phyloP scores from a whole-genome alignment of 371 early-diverging fungal species.

The Apophysomyces ossiformis region DNA sequence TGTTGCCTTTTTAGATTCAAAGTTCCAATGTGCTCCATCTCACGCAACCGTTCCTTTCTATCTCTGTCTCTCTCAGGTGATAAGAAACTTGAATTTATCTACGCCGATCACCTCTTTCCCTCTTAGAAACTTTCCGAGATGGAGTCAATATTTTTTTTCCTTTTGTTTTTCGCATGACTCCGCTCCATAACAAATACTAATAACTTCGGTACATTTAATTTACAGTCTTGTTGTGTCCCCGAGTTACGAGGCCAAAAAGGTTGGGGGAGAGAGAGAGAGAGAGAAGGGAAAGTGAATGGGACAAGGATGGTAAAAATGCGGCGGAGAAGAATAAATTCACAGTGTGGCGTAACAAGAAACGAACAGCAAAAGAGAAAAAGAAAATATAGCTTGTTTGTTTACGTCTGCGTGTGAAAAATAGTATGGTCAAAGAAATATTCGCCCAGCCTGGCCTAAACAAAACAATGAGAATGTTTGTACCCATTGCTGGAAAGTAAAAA shows the following conservation, averaged over 20 bases:
- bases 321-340: neutral
- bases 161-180: neutral
- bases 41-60: neutral
- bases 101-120: constrained; percentile 3
- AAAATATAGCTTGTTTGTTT: neutral
- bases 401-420: constrained; percentile 1
- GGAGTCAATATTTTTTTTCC: neutral
- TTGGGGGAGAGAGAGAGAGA: too few relatives aligned
- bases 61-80: neutral
- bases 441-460: neutral
- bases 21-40: neutral
- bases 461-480: constrained; percentile 7
- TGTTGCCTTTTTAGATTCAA: too few relatives aligned
- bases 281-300: neutral
- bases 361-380: neutral
- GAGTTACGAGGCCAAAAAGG: neutral
- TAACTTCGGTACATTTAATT: neutral
- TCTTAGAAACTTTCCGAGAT: neutral
- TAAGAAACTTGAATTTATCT: neutral
- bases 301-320: neutral
- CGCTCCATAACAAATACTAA: neutral
- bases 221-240: neutral
- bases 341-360: neutral
- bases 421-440: neutral
- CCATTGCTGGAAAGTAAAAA: neutral